Percentiles rank a stretch among this genome's conserved stretches.
Conservation (phyloP, 1,139 yeast genomes). For the Scheffersomyces stambukii region DNA sequence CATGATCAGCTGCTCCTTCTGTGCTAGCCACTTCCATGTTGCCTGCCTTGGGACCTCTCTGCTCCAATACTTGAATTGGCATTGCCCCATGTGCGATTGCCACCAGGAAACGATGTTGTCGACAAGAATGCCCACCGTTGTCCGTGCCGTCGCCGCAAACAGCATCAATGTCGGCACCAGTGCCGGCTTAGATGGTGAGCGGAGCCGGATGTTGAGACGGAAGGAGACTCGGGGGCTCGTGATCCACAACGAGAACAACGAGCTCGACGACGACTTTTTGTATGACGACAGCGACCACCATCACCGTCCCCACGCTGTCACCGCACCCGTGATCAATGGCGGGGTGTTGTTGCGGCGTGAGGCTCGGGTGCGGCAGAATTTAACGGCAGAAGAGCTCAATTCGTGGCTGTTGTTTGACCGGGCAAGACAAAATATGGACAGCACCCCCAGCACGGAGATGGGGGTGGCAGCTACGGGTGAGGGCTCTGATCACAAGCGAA, state of each 20-base stretch:
- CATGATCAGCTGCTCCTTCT: constrained; percentile 34
- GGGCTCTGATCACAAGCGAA: constrained; percentile 11
- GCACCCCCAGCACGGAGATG: too few relatives aligned
- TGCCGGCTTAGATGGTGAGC: neutral
- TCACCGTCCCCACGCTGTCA: neutral
- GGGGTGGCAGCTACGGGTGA: neutral
- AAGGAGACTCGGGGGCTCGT: constrained; percentile 11
- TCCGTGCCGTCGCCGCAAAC: constrained; percentile 2
- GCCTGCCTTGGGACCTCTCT: constrained; percentile 22
- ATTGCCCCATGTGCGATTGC: constrained; percentile 42
- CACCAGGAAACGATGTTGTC: constrained; percentile 26
- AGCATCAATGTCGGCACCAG: constrained; percentile 1
- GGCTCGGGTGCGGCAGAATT: constrained; percentile 22
- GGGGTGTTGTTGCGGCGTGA: constrained; percentile 39
- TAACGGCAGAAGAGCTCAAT: constrained; percentile 33
- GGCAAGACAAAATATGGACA: constrained; percentile 16
- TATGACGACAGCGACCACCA: constrained; percentile 13
- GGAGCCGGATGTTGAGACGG: neutral
- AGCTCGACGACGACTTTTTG: constrained; percentile 34
- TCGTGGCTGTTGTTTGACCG: constrained; percentile 41
- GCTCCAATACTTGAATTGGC: constrained; percentile 24
- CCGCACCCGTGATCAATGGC: constrained; percentile 30
- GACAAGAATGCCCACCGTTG: constrained; percentile 1
- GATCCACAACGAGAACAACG: constrained; percentile 30
- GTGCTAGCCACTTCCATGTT: constrained; percentile 30